These are phyloP conservation scores for Apophysomyces trapeziformis DNA, from an alignment of 371 early-diverging fungal genomes.

Conservation along the genomic window DNA sequence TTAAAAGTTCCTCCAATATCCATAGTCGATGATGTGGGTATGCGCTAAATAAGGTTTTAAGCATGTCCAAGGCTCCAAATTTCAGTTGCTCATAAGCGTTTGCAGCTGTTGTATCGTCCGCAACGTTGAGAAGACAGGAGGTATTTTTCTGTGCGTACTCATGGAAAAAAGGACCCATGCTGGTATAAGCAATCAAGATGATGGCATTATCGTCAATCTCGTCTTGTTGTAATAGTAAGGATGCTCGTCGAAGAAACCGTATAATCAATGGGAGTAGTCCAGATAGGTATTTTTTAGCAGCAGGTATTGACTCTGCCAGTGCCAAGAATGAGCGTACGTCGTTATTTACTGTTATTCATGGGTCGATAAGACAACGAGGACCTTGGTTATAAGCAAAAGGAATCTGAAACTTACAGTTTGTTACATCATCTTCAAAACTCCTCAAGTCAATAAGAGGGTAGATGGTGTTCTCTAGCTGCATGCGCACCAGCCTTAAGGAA, in stretches of 20 bases:
- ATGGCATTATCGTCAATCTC: constrained; percentile 43
- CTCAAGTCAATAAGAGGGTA: constrained; percentile 45
- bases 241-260: constrained; percentile 32
- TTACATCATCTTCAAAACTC: constrained; percentile 26
- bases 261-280: constrained; percentile 29
- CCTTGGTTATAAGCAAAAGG: neutral
- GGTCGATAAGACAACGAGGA: neutral
- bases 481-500: constrained; percentile 38
- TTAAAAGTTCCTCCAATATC: constrained; percentile 86
- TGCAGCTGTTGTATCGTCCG: constrained; percentile 23
- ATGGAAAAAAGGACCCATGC: constrained; percentile 48
- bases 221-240: constrained; percentile 26
- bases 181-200: constrained; percentile 40
- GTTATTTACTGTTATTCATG: constrained; percentile 23
- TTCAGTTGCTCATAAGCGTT: constrained; percentile 55
- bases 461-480: constrained; percentile 38
- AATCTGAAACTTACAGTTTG: constrained; percentile 25
- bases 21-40: constrained; percentile 71
- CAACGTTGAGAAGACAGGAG: constrained; percentile 16
- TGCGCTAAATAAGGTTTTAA: constrained; percentile 64
- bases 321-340: constrained; percentile 23
- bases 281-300: constrained; percentile 21
- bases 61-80: constrained; percentile 46
- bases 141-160: constrained; percentile 28
- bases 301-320: constrained; percentile 22